Evolutionary conservation across 2,329 filamentous ascomycete species (phyloP), one percentile per base, ranked within the genome.

Genomic region (Thielaviopsis ethacetica): DNA sequence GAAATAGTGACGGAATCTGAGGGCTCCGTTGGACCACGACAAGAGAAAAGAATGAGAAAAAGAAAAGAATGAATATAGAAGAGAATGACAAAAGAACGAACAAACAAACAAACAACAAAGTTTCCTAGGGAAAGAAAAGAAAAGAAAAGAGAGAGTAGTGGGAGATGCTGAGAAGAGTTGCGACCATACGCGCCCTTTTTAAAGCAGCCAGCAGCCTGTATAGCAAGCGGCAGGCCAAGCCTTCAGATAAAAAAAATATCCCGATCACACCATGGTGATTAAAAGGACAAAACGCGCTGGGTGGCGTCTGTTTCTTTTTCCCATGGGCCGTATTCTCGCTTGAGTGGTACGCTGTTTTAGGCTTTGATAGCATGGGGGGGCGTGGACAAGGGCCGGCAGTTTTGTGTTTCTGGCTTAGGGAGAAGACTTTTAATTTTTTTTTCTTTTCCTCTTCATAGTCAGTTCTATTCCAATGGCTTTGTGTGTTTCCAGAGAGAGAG

Each of bases 1-100:
- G 55, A 58, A 51, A 50, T 38, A 56, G 53, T 17, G 38, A 54
- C 60, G 57, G 51, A 59, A 27, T 53, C 26, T 59, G 60, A 17
- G 13, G 60, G 57, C 54, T 61, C 34, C 60, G 60, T 59, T 57
- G 53, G 50, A 61, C 60, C 60, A 59, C 53, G 60, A 54, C 59
- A 51, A 57, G 7, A 49, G 21, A 38, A 26, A 47, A 47, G 5
- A 49, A 41, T 34, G 30, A 53, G 21, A 58, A n/a, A 22, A 19
- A 58, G 26, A 5, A 17, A 49, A 15, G 49, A 49, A 38, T 24
- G 19, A 58, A 52, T 13, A 41, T 58, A 52, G 30, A 53, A 38
- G 34, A 53, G 50, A 50, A 53, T 6, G 34, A 56, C 13, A 10
- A 50, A 49, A 44, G 38, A 61, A 61, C 15, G n/a, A 12, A 26